A percentile compares a stretch with the other conserved stretches of the same genome.
Evolutionary conservation across 1,284 basidiomycete species (phyloP).

Genomic region (Pseudozyma tsukubaensis): DNA sequence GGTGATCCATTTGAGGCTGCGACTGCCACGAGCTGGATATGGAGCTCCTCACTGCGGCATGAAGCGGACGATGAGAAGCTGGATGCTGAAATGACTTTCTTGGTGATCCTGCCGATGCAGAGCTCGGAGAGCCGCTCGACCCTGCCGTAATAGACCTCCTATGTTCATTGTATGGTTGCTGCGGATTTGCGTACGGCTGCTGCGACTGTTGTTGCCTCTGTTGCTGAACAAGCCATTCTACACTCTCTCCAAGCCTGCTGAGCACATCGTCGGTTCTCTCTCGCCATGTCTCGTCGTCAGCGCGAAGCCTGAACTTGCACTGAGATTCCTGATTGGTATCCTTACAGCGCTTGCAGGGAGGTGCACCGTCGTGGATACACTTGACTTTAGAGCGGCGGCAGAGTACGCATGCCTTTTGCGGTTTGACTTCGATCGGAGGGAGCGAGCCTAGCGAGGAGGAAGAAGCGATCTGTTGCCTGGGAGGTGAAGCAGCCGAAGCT

Average conservation of each 20-base stretch:
- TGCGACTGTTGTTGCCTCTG: conserved; percentile 20
- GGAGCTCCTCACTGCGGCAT: not conserved
- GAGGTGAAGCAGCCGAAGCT: conserved; percentile 29
- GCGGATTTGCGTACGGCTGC: conserved; percentile 14
- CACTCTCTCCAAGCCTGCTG: conserved; percentile 39
- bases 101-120: conserved; percentile 16
- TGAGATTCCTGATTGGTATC: conserved; percentile 52
- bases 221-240: conserved; percentile 53
- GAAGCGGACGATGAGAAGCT: conserved; percentile 18
- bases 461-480: conserved; percentile 10
- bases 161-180: conserved; percentile 11
- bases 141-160: conserved; percentile 18
- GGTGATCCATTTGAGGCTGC: conserved; percentile 1
- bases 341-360: conserved; percentile 58
- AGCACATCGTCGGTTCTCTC: conserved; percentile 59
- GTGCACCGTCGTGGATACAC: conserved; percentile 58
- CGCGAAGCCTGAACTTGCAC: conserved; percentile 62
- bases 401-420: conserved; percentile 58
- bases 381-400: conserved; percentile 60
- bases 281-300: conserved; percentile 58
- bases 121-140: conserved; percentile 26
- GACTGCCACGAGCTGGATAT: conserved; percentile 4
- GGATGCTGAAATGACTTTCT: conserved; percentile 19
- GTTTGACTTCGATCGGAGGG: conserved; percentile 51
- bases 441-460: conserved; percentile 27